A percentile compares a stretch with the other conserved stretches of the same genome.
These are phyloP conservation scores for Syzygium syzygioides DNA, from an alignment of 441 rosid species.

Conservation along the genomic window DNA sequence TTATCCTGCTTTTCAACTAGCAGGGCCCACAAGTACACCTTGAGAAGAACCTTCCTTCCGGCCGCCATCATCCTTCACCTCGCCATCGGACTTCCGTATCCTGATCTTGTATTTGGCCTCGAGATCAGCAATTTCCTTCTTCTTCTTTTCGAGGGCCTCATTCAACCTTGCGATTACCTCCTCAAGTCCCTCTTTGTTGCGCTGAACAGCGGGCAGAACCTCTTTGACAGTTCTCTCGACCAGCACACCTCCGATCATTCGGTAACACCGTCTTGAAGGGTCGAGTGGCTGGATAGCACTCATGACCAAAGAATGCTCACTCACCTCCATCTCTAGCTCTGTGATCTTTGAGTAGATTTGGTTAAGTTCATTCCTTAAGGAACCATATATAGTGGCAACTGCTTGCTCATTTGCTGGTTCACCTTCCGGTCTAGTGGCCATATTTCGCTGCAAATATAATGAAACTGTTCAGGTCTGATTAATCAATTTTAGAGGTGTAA, in stretches of 20 bases:
- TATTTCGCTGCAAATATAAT: constrained; percentile 15
- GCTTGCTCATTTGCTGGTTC: constrained; percentile 69
- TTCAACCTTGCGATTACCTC: constrained; percentile 77
- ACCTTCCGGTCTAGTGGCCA: constrained; percentile 52
- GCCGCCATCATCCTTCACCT: constrained; percentile 47
- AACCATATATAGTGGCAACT: constrained; percentile 54
- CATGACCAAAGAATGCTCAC: constrained; percentile 78
- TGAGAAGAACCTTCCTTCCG: constrained; percentile 87
- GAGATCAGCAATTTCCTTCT: constrained; percentile 66
- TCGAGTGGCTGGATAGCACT: constrained; percentile 87
- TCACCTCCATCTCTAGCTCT: constrained; percentile 90
- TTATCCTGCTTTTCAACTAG: constrained; percentile 39
- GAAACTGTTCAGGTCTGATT: background rate
- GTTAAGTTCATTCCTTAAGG: constrained; percentile 72
- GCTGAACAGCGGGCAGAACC: constrained; percentile 87
- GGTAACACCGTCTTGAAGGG: constrained; percentile 68
- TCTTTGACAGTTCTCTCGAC: constrained; percentile 92
- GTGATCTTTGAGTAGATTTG: constrained; percentile 89
- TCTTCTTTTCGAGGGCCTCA: constrained; percentile 79
- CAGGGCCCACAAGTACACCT: constrained; percentile 94
- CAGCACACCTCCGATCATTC: constrained; percentile 92
- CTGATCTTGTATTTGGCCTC: constrained; percentile 84
- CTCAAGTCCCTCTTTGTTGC: constrained; percentile 88
- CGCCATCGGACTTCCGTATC: constrained; percentile 56
- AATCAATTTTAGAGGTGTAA: background rate